These are phyloP conservation scores for Kluyveromyces sp. DNA, from an alignment of 1,139 yeast species.

Conservation along the genomic window DNA sequence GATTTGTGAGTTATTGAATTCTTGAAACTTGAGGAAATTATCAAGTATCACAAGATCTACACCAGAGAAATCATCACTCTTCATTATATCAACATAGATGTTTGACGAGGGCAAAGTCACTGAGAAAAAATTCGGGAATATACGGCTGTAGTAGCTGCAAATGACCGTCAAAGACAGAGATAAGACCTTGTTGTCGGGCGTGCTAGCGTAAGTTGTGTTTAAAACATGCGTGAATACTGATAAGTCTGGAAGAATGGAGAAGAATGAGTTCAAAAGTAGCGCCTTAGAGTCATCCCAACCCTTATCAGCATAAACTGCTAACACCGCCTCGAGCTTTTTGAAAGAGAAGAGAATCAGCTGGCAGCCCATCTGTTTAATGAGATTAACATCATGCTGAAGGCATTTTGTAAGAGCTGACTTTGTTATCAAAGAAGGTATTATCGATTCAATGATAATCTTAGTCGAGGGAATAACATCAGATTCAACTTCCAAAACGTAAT, in stretches of 20 bases:
- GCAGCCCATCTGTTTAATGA: conserved; percentile 60
- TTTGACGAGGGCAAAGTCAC: conserved; percentile 30
- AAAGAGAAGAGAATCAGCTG: conserved; percentile 54
- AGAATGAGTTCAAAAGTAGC: conserved; percentile 35
- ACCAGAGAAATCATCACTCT: conserved; percentile 34
- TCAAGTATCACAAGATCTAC: conserved; percentile 51
- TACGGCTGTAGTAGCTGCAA: conserved; percentile 30
- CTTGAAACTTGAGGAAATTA: conserved; percentile 36
- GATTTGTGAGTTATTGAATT: conserved; percentile 33
- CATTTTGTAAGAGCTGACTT: conserved; percentile 53
- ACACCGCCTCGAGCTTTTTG: conserved; percentile 42
- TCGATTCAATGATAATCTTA: conserved; percentile 41
- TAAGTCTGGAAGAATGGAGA: conserved; percentile 44
- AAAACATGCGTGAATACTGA: conserved; percentile 35
- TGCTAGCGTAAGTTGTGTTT: conserved; percentile 33
- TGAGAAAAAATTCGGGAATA: conserved; percentile 31
- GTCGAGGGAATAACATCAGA: conserved; percentile 29
- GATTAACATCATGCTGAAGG: conserved; percentile 43
- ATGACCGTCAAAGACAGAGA: conserved; percentile 33
- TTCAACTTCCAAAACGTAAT: conserved; percentile 24
- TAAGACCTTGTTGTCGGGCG: conserved; percentile 36
- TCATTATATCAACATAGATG: conserved; percentile 32
- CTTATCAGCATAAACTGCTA: conserved; percentile 35
- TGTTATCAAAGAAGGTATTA: conserved; percentile 64
- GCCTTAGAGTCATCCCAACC: conserved; percentile 36